Percentiles rank a stretch among this genome's conserved stretches.
These are phyloP conservation scores for Cephaloascus albidus DNA, from an alignment of 805 yeast species.

Conservation along the genomic window DNA sequence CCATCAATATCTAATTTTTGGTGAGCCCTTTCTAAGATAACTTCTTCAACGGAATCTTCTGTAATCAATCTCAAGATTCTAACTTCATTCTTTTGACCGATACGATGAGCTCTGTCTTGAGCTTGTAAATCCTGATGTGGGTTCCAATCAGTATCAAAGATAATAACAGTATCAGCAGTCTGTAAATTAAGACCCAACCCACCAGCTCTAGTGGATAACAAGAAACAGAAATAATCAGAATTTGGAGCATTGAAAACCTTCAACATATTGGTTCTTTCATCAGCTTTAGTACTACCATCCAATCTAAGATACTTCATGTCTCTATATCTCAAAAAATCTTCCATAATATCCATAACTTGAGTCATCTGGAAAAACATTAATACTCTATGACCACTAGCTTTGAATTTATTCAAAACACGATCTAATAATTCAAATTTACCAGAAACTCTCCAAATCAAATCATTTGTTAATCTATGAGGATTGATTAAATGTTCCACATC, in stretches of 20 bases:
- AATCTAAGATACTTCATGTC: slow-evolving; percentile 65
- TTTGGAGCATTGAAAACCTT: slow-evolving; percentile 66
- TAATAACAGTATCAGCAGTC: slow-evolving; percentile 81
- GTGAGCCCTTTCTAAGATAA: slow-evolving; percentile 72
- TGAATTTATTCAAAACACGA: slow-evolving; percentile 65
- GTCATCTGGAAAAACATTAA: slow-evolving; percentile 85
- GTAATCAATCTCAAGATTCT: slow-evolving; percentile 73
- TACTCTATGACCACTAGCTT: slow-evolving; percentile 68
- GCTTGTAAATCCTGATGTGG: slow-evolving; percentile 91
- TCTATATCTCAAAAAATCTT: slow-evolving; percentile 62
- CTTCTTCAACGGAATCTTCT: slow-evolving; percentile 77
- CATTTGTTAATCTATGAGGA: slow-evolving; percentile 53
- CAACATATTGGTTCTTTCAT: slow-evolving; percentile 70
- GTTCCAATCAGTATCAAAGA: slow-evolving; percentile 86
- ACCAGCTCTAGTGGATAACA: slow-evolving; percentile 82
- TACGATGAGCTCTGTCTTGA: slow-evolving; percentile 85
- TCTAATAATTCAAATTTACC: slow-evolving; percentile 79
- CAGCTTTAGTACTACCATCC: slow-evolving; percentile 80
- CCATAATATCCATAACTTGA: slow-evolving; percentile 85
- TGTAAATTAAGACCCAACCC: slow-evolving; percentile 81
- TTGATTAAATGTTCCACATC: slow-evolving; percentile 68
- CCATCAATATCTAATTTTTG: slow-evolving; percentile 82
- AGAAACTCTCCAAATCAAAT: slow-evolving; percentile 63
- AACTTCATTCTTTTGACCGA: slow-evolving; percentile 84
- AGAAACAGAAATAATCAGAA: slow-evolving; percentile 71